A percentile compares a stretch with the other conserved stretches of the same genome.
phyloP scores from a whole-genome alignment of 768 basidiomycete genomes.

The Gymnopilus dilepis region DNA sequence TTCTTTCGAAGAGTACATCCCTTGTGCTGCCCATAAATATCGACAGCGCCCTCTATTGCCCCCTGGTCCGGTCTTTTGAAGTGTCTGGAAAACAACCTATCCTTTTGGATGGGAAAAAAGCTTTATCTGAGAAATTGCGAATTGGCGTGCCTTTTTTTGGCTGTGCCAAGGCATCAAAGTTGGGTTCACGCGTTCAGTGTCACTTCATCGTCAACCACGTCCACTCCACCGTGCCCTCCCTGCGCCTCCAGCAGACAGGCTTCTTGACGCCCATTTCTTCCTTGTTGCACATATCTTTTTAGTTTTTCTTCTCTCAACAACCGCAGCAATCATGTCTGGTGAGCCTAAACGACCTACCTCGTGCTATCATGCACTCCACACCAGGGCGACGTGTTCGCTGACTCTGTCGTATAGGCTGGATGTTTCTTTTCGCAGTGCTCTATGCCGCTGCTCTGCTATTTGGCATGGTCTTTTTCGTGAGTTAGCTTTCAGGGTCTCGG shows the following conservation, averaged over 20 bases:
- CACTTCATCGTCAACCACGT: conserved; percentile 25
- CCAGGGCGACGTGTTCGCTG: conserved; percentile 14
- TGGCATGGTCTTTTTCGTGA: conserved; percentile 98
- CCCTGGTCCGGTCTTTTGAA: neutral
- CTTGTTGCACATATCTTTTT: neutral
- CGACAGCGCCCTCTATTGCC: neutral
- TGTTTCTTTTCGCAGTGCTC: conserved; percentile 94
- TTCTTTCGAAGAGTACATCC: neutral
- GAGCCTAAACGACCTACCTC: conserved; percentile 8
- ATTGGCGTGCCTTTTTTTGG: conserved; percentile 22
- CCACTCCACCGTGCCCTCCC: conserved; percentile 8
- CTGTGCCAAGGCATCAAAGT: conserved; percentile 18
- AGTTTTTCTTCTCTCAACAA: conserved; percentile 1
- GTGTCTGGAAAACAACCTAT: neutral
- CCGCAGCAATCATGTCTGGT: conserved; percentile 24
- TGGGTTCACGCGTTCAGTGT: conserved; percentile 31
- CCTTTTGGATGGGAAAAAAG: neutral
- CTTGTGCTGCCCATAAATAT: neutral
- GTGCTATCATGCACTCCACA: conserved; percentile 8
- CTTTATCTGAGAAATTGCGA: conserved; percentile 8
- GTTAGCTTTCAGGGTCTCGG: conserved; percentile 38
- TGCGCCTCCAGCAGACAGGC: conserved; percentile 8
- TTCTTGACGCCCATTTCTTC: neutral
- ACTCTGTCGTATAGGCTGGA: conserved; percentile 67
- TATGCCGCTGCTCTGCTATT: conserved; percentile 93